Evolutionary conservation across 306 rosid genomes (phyloP).

Genomic region (Pueraria montana): DNA sequence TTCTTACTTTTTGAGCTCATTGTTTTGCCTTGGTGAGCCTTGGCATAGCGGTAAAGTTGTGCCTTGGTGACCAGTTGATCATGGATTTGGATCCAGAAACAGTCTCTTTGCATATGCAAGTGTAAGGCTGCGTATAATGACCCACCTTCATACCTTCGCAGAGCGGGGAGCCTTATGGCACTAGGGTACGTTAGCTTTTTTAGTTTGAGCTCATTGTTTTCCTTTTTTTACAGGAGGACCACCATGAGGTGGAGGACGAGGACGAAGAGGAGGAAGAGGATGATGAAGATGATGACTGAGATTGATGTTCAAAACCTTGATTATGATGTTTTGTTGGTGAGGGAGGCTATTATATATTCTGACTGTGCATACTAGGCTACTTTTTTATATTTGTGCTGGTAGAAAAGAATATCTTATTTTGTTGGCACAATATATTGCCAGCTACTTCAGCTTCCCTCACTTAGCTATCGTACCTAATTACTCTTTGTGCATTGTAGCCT

Average conservation of each 20-base stretch:
- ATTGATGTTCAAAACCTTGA: slow-evolving; percentile 23
- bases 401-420: slow-evolving; percentile 44
- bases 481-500: slow-evolving; percentile 47
- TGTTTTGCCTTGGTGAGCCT: no score
- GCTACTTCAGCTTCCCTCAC: slow-evolving; percentile 53
- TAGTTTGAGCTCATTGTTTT: no score
- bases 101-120: no score
- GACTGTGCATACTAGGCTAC: slow-evolving; percentile 53
- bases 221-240: slow-evolving; percentile 53
- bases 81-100: no score
- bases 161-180: no score
- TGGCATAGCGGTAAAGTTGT: no score
- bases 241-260: slow-evolving; percentile 53
- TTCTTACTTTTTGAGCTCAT: neutral
- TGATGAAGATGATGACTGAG: slow-evolving; percentile 65
- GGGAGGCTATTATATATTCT: slow-evolving; percentile 48
- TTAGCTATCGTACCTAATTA: slow-evolving; percentile 30
- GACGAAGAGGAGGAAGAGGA: slow-evolving; percentile 56
- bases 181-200: no score
- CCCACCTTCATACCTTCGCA: no score
- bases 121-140: no score
- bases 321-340: slow-evolving; percentile 40
- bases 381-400: slow-evolving; percentile 50
- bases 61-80: no score
- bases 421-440: slow-evolving; percentile 43